Conservation (phyloP, 176 grass and related monocot genomes). For the Oryza coarctata region DNA sequence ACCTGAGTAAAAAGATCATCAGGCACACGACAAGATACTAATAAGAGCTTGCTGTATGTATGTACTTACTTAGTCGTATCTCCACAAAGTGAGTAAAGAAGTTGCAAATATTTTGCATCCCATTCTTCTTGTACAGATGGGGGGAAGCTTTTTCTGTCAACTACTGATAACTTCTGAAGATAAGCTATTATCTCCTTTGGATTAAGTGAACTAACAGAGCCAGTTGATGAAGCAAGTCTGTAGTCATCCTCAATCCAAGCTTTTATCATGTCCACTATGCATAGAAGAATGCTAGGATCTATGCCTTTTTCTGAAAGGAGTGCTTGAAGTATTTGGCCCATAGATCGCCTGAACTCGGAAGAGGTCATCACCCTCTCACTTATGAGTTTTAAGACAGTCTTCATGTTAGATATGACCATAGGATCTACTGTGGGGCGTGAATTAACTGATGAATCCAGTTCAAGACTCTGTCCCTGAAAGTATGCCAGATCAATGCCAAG, state of each 20-base stretch:
- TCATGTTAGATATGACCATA: slow-evolving; percentile 82
- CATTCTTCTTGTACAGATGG: slow-evolving; percentile 75
- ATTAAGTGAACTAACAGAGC: slow-evolving; percentile 56
- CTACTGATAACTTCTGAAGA: slow-evolving; percentile 90
- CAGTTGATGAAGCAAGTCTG: slow-evolving; percentile 55
- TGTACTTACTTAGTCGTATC: slow-evolving; percentile 81
- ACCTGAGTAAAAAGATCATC: slow-evolving; percentile 56
- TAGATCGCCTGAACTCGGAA: slow-evolving; percentile 73
- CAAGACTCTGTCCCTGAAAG: slow-evolving; percentile 81
- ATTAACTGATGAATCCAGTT: slow-evolving; percentile 79
- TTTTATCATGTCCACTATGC: slow-evolving; percentile 88
- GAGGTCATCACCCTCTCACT: slow-evolving; percentile 89
- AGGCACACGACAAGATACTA: slow-evolving; percentile 28
- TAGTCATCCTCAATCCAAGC: slow-evolving; percentile 90
- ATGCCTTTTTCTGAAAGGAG: slow-evolving; percentile 88
- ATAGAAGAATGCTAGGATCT: slow-evolving; percentile 77
- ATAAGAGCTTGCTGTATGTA: slow-evolving; percentile 23
- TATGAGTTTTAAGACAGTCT: slow-evolving; percentile 76
- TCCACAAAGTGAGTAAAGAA: slow-evolving; percentile 84
- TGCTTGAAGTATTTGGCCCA: slow-evolving; percentile 75
- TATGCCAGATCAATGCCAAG: slow-evolving; percentile 22
- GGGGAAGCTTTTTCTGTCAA: slow-evolving; percentile 85
- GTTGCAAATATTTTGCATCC: slow-evolving; percentile 89
- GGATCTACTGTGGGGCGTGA: slow-evolving; percentile 66
- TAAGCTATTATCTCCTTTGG: slow-evolving; percentile 87